Percentiles rank a stretch among this genome's conserved stretches.
These are phyloP conservation scores for Talaromyces nanjingensis DNA, from an alignment of 495 filamentous ascomycete species.

Conservation along the genomic window DNA sequence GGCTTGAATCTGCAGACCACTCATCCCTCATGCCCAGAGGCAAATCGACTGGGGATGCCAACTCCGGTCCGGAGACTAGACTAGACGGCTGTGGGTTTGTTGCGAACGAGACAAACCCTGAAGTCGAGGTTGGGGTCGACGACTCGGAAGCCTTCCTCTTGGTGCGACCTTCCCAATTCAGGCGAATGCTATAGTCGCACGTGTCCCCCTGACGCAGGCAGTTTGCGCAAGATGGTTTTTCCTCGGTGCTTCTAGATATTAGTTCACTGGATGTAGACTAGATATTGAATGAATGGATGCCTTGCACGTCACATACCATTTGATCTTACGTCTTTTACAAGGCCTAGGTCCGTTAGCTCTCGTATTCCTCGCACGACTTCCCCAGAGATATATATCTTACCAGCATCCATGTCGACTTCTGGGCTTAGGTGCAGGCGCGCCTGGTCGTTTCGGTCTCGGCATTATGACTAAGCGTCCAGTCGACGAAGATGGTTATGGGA, in stretches of 20 bases:
- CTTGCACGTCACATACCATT: conserved; percentile 48
- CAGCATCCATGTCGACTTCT: conserved; percentile 82
- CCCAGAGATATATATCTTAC: conserved; percentile 43
- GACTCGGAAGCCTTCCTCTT: conserved; percentile 26
- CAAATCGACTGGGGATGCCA: neutral
- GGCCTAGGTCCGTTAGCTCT: conserved; percentile 43
- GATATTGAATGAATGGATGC: neutral
- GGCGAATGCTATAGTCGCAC: conserved; percentile 79
- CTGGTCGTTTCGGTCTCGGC: conserved; percentile 61
- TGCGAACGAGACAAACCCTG: conserved; percentile 15
- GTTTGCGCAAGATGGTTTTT: conserved; percentile 70
- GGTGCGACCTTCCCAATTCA: conserved; percentile 75
- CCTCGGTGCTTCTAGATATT: conserved; percentile 50
- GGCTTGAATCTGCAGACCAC: conserved; percentile 4
- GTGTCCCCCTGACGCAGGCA: conserved; percentile 68
- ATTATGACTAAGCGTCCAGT: conserved; percentile 26
- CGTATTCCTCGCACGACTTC: neutral
- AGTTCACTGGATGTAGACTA: neutral
- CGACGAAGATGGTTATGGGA: neutral
- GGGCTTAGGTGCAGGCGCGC: conserved; percentile 59
- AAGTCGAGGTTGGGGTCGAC: conserved; percentile 29
- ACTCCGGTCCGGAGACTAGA: neutral
- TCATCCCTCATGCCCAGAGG: neutral
- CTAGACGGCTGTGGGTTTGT: neutral
- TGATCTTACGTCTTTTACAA: conserved; percentile 81